A percentile compares a stretch with the other conserved stretches of the same genome.
Evolutionary conservation across 345 rosid species (phyloP).

Genomic region (Rubroshorea leprosula): DNA sequence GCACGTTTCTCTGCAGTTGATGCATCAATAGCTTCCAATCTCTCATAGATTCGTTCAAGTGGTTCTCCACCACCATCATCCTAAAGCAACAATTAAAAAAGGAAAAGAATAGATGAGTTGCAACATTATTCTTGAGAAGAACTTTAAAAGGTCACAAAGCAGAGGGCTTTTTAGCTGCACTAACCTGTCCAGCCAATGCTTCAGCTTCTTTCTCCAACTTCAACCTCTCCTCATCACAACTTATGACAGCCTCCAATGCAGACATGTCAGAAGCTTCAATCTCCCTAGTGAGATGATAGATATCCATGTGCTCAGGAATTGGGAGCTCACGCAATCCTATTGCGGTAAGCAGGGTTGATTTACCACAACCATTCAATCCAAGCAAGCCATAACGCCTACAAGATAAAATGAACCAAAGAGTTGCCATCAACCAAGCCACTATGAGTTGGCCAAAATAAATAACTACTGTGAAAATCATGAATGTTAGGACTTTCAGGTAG

Average conservation of each 20-base stretch:
- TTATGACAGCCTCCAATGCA: constrained; percentile 77
- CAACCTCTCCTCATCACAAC: constrained; percentile 96
- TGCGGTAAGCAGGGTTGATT: constrained; percentile 84
- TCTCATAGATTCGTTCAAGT: constrained; percentile 84
- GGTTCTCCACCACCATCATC: constrained; percentile 97
- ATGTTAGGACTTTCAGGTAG: background rate
- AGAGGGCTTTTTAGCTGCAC: background rate
- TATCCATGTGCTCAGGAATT: constrained; percentile 96
- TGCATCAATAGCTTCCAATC: constrained; percentile 89
- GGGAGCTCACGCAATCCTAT: constrained; percentile 88
- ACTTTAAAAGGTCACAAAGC: background rate
- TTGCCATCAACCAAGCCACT: background rate
- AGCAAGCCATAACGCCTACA: constrained; percentile 94
- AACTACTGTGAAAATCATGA: background rate
- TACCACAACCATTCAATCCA: constrained; percentile 97
- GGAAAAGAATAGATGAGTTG: background rate
- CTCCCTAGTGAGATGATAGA: constrained; percentile 77
- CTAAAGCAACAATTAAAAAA: constrained; percentile 22
- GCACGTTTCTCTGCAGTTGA: constrained; percentile 99
- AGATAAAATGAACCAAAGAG: constrained; percentile 1
- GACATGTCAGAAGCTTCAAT: constrained; percentile 98
- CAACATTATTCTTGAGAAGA: background rate
- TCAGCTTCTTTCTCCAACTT: constrained; percentile 89
- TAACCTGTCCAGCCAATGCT: constrained; percentile 59
- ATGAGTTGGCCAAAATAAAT: too few relatives aligned